Base-by-base conservation (phyloP, 2,329 filamentous ascomycete genomes). In the Aureobasidium sp. region DNA sequence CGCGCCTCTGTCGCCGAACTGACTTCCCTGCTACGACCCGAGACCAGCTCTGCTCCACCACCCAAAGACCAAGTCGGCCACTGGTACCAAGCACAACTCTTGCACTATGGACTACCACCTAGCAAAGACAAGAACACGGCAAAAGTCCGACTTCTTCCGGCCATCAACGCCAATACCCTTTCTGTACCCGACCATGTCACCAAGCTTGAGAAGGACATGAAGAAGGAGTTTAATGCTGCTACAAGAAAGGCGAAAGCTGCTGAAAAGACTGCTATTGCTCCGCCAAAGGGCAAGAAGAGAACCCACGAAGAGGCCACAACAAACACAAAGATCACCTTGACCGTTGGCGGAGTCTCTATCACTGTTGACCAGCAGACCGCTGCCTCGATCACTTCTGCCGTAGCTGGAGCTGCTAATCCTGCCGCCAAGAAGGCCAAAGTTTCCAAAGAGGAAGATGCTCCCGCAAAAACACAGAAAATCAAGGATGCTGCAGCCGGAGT, bases 41-140 rank as follows among this genome's bases (percentile, higher is more conserved):
- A 50, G 16, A 49, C 30, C 34, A 59, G 32, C 11, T 48, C 42
- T 16, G 16, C 59, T 16, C 37, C 51, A 9, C 39, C 53, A 29
- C 8, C 39, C 13, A 76, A 79, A 48, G 81, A 85, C 66, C 78
- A 78, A 47, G 78, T 82, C 0, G 82, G 77, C 1, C 82, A 86
- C 64, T 87, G 81, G 80, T 87, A 84, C 62, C 79, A 84, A 64
- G 83, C 84, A 0, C 83, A 87, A 64, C 76, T 86, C 11, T 71
- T 84, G 4, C 85, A 87, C 71, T 87, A 86, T 71, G 84, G 82
- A 1, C 74, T 87, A 0, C 75, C 74, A 7, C 76, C 78, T 0
- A 83, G 81, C 21, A 84, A 83, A 67, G 77, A 78, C 48, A 86
- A 86, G 71, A 78, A 81, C 27, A 78, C 79, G 3, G 83, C 84